These are phyloP conservation scores for Monoraphidium neglectum DNA, from an alignment of 139 green algal genomes.

Conservation along the genomic window DNA sequence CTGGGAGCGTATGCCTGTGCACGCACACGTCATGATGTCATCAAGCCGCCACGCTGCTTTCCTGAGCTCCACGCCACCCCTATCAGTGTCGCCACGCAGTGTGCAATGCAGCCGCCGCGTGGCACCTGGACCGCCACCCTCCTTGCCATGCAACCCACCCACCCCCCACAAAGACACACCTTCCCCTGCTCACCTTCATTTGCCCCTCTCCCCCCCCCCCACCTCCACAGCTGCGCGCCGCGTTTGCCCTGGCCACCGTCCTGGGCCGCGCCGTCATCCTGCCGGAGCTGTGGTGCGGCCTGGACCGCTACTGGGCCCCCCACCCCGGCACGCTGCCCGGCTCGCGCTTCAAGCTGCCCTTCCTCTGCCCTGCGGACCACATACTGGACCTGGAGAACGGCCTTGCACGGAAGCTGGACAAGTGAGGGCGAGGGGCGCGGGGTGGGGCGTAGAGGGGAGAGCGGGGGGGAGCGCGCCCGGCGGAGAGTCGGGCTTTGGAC, in stretches of 20 bases:
- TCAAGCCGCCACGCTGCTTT: no score
- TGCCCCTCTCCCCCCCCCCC: no score
- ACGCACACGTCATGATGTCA: no score
- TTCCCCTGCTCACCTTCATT: no score
- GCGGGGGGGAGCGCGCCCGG: no score
- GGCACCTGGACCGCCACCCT: neutral
- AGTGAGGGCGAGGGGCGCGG: conserved; percentile 21
- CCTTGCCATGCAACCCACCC: neutral
- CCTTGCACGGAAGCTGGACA: neutral
- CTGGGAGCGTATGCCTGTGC: no score
- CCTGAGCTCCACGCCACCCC: no score
- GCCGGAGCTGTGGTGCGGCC: conserved; percentile 79
- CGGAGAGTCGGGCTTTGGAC: neutral
- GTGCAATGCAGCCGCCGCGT: no score
- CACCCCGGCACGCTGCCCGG: conserved; percentile 87
- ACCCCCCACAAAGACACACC: no score
- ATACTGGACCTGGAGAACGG: conserved; percentile 83
- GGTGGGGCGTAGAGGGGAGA: no score
- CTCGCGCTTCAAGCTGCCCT: conserved; percentile 75
- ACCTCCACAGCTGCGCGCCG: conserved; percentile 47
- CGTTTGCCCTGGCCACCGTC: conserved; percentile 58
- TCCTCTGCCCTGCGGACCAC: conserved; percentile 88
- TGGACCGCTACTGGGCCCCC: conserved; percentile 90
- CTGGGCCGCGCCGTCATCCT: conserved; percentile 76
- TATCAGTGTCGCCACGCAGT: no score